A percentile compares a stretch with the other conserved stretches of the same genome.
These are phyloP conservation scores for Kandelia obovata DNA, from an alignment of 345 rosid species.

Conservation along the genomic window DNA sequence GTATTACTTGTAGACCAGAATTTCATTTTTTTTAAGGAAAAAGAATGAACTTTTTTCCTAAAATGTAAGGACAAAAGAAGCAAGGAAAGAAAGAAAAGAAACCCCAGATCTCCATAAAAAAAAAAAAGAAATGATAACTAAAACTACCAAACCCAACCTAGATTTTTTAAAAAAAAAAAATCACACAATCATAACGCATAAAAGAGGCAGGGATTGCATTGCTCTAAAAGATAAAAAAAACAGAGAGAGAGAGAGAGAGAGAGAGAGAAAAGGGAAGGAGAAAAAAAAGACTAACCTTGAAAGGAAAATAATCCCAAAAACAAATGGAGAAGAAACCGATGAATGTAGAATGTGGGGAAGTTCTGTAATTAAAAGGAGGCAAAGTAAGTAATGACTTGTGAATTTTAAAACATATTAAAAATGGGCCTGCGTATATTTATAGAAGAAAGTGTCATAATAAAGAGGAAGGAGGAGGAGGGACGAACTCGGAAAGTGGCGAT, in stretches of 20 bases:
- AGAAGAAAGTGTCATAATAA: not conserved
- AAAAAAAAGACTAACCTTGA: conserved; percentile 13
- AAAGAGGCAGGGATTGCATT: not conserved
- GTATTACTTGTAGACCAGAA: conserved; percentile 7
- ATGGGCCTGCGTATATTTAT: too few relatives aligned
- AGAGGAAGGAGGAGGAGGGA: not conserved
- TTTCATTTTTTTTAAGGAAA: not conserved
- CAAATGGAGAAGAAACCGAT: not conserved
- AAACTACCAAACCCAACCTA: not conserved
- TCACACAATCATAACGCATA: not conserved
- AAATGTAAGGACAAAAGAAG: not conserved
- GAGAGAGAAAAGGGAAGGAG: too few relatives aligned
- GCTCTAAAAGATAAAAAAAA: not conserved
- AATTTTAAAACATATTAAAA: too few relatives aligned
- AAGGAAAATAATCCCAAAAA: not conserved
- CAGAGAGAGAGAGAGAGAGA: too few relatives aligned
- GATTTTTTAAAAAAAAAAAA: not conserved
- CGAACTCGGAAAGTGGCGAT: conserved; percentile 1
- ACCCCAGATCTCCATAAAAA: not conserved
- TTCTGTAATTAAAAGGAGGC: too few relatives aligned
- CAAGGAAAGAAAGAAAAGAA: not conserved
- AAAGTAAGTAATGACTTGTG: too few relatives aligned
- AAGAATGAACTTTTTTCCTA: too few relatives aligned
- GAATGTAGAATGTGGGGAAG: too few relatives aligned
- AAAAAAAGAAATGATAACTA: not conserved